Evolutionary conservation across 1,284 basidiomycete species (phyloP), one percentile per base, ranked within the genome.

Genomic region (Neonothopanus nambi): DNA sequence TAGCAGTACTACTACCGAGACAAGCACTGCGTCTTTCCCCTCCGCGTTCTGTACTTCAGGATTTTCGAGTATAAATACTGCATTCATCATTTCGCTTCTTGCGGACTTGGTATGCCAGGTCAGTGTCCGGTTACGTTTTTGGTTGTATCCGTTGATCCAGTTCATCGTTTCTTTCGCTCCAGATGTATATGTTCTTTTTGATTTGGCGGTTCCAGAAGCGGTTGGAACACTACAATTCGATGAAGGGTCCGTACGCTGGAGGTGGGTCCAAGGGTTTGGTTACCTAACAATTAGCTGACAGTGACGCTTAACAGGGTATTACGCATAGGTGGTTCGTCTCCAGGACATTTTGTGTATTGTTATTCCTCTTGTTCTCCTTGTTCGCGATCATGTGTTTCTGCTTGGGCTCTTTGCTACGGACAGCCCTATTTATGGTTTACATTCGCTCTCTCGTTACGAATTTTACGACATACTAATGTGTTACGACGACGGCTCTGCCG

Each of bases 181-280:
- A 87, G 85, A 61, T 85, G 51, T 87, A 87, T 73, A 85, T 87
- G 84, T 81, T 78, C 67, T 87, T 88, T 73, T 70, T 87, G 68
- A 76, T 75, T 63, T 89, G 85, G 86, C 75, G 85, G 54, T 88
- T 80, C 79, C 78, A 78, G 64, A 86, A 82, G 67, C 75, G 83
- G 52, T 68, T 87, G 67, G 82, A 85, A 68, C 80, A 85, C 66
- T 88, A 88, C 70, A 67, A 71, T 36, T 71, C 69, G 60, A 79
- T 89, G 81, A 82, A 84, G 63, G 82, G 83, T 48, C 79, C 82
- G 37, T 82, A 77, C 66, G 60, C 73, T 59, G 82, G 82, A 67
- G 83, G 84, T 85, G 65, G 70, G 78, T 69, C 57, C 15, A 47
- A 11, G 4, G 13, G 46, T 15, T 30, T 15, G 51, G 33, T 21